phyloP scores from a whole-genome alignment of 352 stramenopile species.

The Pythium rhizo-oryzae region DNA sequence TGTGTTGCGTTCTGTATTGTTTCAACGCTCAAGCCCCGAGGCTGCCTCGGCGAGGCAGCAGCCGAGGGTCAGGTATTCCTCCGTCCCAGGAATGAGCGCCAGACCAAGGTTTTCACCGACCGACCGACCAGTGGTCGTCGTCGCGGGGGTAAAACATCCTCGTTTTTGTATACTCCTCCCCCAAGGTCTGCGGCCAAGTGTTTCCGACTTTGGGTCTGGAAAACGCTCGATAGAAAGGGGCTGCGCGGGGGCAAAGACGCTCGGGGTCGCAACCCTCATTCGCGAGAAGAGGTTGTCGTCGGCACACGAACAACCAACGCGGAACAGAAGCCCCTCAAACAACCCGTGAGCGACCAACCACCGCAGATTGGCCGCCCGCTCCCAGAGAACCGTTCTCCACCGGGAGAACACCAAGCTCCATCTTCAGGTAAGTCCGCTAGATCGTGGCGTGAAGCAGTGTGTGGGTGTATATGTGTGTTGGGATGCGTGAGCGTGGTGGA shows the following conservation, averaged over 20 bases:
- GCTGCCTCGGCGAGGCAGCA: no score
- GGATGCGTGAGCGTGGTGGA: conserved; percentile 1
- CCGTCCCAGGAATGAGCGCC: conserved; percentile 9
- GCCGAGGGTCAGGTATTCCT: not conserved
- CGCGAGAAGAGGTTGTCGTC: conserved; percentile 26
- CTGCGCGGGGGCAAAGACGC: not conserved
- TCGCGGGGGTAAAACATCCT: conserved; percentile 25
- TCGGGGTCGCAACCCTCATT: conserved; percentile 13
- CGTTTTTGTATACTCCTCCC: conserved; percentile 21
- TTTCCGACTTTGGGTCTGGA: conserved; percentile 5
- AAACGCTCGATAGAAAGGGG: not conserved
- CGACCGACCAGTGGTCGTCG: conserved; percentile 35
- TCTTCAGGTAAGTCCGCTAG: conserved; percentile 17
- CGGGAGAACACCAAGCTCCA: not conserved
- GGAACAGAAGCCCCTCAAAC: not conserved
- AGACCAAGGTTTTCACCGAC: conserved; percentile 11
- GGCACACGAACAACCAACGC: conserved; percentile 10
- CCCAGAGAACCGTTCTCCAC: not conserved
- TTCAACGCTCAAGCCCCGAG: not conserved
- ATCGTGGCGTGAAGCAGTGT: conserved; percentile 3
- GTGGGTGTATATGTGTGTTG: not conserved
- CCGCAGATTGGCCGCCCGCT: conserved; percentile 2
- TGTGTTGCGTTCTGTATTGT: conserved; percentile 34
- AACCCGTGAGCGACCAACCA: conserved; percentile 20
- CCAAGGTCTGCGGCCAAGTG: conserved; percentile 11